Conservation (phyloP, 208 protist species). For the Leishmania tropica region DNA sequence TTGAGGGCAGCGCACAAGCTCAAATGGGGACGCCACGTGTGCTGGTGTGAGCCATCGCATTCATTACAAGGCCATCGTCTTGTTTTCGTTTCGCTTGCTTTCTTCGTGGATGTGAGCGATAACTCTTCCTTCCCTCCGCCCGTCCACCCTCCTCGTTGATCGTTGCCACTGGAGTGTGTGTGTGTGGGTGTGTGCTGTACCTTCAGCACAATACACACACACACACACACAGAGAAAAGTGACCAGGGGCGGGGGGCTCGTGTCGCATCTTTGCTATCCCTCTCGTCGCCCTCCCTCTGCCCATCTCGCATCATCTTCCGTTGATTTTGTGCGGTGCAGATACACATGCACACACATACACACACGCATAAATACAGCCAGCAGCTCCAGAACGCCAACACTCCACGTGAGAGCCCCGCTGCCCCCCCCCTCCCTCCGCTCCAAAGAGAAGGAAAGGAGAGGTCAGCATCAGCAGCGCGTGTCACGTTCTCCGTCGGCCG, state of each 20-base stretch:
- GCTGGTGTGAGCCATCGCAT: background rate
- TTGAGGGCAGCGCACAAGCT: background rate
- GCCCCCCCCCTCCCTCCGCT: background rate
- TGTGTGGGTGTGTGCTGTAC: background rate
- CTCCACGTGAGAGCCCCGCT: background rate
- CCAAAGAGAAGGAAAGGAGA: background rate
- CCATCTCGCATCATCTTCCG: background rate
- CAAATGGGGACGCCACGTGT: background rate
- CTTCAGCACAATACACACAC: background rate
- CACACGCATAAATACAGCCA: conserved; percentile 1
- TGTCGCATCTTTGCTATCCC: background rate
- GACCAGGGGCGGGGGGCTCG: background rate
- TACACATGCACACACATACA: conserved; percentile 4
- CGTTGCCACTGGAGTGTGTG: background rate
- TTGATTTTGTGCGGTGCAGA: background rate
- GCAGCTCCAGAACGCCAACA: background rate
- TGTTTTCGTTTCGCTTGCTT: background rate
- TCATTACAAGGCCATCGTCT: background rate
- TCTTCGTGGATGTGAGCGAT: background rate
- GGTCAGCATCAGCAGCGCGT: background rate
- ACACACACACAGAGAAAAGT: no score
- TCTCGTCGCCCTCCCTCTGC: background rate
- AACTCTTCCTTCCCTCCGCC: no score
- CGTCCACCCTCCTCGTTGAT: background rate
- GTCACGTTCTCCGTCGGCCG: background rate